Evolutionary conservation across 345 rosid genomes (phyloP).

Genomic region (Eucalyptus sideroxylon): DNA sequence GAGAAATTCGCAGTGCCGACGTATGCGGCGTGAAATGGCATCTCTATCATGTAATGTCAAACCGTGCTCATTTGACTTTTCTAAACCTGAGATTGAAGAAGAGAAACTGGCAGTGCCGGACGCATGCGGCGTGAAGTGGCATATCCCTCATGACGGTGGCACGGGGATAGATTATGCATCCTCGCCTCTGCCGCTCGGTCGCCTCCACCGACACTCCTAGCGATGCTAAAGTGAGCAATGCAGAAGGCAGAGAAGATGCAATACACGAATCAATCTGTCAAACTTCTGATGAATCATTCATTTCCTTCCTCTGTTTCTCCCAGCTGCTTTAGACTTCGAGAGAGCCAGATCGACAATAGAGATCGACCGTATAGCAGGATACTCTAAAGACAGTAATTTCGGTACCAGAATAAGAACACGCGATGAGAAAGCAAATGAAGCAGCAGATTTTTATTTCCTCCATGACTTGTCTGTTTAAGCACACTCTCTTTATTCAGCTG

Average conservation of each 20-base stretch:
- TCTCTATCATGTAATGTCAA: background rate
- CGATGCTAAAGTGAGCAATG: background rate
- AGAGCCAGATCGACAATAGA: background rate
- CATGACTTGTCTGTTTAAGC: background rate
- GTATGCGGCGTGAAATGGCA: background rate
- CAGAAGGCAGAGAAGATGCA: background rate
- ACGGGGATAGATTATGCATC: background rate
- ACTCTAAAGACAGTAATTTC: background rate
- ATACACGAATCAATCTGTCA: background rate
- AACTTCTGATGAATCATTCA: background rate
- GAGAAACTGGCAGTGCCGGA: background rate
- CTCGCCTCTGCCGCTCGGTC: background rate
- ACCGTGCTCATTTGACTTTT: background rate
- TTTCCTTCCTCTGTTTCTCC: background rate
- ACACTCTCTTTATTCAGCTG: background rate
- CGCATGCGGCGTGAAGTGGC: background rate
- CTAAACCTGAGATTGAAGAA: background rate
- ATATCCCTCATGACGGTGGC: background rate
- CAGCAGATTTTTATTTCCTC: background rate
- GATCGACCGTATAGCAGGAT: background rate
- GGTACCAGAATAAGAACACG: background rate
- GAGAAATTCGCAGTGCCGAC: background rate
- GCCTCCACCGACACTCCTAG: background rate
- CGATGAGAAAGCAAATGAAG: background rate
- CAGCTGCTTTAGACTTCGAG: background rate